phyloP scores from a whole-genome alignment of 305 asterid genomes.

The Striga hermonthica region DNA sequence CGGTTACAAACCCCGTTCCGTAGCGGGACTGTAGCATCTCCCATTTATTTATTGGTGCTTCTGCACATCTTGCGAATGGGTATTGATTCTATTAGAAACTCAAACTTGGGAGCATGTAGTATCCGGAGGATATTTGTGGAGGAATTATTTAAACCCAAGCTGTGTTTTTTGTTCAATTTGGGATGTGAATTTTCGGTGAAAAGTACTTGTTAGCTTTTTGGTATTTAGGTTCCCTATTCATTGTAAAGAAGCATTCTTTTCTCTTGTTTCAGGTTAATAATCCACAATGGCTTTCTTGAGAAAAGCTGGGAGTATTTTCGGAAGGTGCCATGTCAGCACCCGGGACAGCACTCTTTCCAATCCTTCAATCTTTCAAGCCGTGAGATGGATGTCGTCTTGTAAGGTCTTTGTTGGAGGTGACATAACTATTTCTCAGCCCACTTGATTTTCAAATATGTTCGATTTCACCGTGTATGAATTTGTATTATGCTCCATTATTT shows the following conservation, averaged over 20 bases:
- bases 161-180: too few species aligned
- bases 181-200: background rate
- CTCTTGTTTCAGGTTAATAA: slow-evolving; percentile 26
- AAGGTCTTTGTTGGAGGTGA: slow-evolving; percentile 84
- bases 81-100: background rate
- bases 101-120: background rate
- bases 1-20: too few species aligned
- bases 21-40: too few species aligned
- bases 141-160: background rate
- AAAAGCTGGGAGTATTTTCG: slow-evolving; percentile 56
- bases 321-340: slow-evolving; percentile 44
- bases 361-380: slow-evolving; percentile 58
- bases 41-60: too few species aligned
- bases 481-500: background rate
- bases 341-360: slow-evolving; percentile 46
- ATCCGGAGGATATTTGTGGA: background rate
- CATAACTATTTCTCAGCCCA: background rate
- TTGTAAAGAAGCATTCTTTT: slow-evolving; percentile 3
- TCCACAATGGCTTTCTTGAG: slow-evolving; percentile 66
- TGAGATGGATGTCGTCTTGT: slow-evolving; percentile 78
- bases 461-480: background rate
- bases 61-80: too few species aligned
- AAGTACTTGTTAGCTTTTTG: background rate
- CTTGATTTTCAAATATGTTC: background rate
- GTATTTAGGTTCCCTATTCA: background rate